These are phyloP conservation scores for Colletotrichum lini DNA, from an alignment of 2,329 filamentous ascomycete genomes.

Conservation along the genomic window DNA sequence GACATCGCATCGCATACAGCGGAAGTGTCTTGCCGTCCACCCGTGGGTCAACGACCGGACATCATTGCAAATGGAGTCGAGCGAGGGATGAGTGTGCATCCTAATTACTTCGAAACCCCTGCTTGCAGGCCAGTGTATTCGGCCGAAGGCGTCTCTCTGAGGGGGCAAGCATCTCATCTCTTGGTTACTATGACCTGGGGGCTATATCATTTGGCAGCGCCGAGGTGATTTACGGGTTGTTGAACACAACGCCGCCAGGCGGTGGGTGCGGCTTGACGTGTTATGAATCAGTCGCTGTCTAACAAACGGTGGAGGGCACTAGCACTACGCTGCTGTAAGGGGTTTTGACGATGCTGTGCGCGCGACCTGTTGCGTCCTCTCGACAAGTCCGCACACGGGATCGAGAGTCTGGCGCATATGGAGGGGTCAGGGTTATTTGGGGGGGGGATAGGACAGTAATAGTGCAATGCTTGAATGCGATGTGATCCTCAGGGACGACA, in stretches of 20 bases:
- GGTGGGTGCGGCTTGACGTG: neutral
- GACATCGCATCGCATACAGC: constrained; percentile 1
- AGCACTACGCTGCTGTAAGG: too few species aligned
- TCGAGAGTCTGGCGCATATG: neutral
- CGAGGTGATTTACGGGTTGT: neutral
- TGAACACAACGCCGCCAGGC: neutral
- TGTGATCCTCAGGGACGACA: constrained; percentile 18
- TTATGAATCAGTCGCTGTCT: neutral
- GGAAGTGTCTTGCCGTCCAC: neutral
- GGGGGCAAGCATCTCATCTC: neutral
- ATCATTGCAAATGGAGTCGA: neutral
- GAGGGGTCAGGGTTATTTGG: too few species aligned
- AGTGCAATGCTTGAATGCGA: constrained; percentile 8
- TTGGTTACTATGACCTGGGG: neutral
- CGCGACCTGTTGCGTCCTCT: too few species aligned
- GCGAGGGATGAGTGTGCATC: constrained; percentile 8
- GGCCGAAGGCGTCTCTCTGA: constrained; percentile 15
- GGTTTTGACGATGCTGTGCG: neutral
- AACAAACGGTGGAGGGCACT: neutral
- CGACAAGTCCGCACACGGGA: neutral
- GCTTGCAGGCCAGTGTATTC: neutral
- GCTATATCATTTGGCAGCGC: neutral
- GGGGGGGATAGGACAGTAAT: neutral
- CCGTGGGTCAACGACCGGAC: neutral
- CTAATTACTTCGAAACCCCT: constrained; percentile 29